Conservation (phyloP, 176 grass and related monocot species). For the Cenchrus fungigraminus region DNA sequence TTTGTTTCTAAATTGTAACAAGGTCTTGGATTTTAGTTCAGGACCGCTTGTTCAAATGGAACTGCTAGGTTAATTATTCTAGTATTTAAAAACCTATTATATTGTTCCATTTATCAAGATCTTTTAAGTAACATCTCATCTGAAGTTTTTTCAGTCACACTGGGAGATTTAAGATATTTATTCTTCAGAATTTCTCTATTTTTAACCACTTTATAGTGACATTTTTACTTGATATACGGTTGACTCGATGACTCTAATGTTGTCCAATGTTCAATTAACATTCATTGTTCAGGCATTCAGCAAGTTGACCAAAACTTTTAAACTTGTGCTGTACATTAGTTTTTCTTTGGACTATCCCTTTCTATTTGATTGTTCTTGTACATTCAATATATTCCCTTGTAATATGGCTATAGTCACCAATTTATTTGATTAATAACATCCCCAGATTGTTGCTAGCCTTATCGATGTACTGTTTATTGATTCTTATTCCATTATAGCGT, state of each 20-base stretch:
- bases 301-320: not conserved
- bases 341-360: not conserved
- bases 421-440: conserved; percentile 27
- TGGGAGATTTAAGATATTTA: not conserved
- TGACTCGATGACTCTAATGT: not conserved
- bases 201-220: conserved; percentile 1
- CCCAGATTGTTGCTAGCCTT: not conserved
- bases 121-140: not conserved
- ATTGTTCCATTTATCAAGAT: not conserved
- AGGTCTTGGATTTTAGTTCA: not conserved
- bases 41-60: not conserved
- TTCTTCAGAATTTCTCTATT: not conserved
- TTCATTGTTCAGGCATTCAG: conserved; percentile 18
- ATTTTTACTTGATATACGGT: conserved; percentile 20
- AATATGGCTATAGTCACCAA: not conserved
- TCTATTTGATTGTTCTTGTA: not conserved
- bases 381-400: not conserved
- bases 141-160: not conserved
- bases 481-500: conserved; percentile 3
- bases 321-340: conserved; percentile 15
- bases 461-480: not conserved
- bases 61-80: conserved; percentile 7
- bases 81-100: conserved; percentile 3
- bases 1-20: not conserved
- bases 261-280: conserved; percentile 21